Conservation (phyloP, 495 filamentous ascomycete species). For the Trichoderma asperelloides region DNA sequence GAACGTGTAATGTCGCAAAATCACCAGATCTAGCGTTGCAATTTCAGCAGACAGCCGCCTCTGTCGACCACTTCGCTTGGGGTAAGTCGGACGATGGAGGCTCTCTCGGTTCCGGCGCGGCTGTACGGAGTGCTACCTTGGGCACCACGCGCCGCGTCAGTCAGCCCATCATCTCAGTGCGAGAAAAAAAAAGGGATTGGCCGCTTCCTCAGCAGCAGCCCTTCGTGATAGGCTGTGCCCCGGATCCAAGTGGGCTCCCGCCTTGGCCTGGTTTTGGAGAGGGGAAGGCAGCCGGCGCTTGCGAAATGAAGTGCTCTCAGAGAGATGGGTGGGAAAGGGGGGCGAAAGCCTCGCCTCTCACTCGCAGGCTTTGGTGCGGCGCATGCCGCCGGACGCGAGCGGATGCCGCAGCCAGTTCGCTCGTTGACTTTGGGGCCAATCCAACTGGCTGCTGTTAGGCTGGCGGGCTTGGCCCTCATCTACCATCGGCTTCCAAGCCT, state of each 20-base stretch:
- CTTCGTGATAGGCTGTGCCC: background rate
- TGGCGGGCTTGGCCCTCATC: too few relatives aligned
- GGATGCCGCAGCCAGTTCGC: too few relatives aligned
- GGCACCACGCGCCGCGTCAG: conserved; percentile 3
- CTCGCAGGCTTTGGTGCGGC: too few relatives aligned
- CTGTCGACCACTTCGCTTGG: background rate
- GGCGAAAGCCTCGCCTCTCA: background rate
- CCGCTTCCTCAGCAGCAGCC: background rate
- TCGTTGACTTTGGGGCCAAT: too few relatives aligned
- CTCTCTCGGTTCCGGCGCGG: background rate
- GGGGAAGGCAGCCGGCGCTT: background rate
- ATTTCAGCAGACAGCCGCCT: background rate
- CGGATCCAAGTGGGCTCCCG: background rate
- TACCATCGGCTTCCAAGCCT: too few relatives aligned
- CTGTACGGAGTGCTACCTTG: background rate
- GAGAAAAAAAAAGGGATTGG: background rate
- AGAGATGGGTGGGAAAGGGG: background rate
- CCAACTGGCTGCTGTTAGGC: too few relatives aligned
- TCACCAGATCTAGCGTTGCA: background rate
- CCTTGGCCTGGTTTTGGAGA: background rate
- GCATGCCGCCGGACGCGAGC: too few relatives aligned
- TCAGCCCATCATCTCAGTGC: background rate
- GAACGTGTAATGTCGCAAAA: background rate
- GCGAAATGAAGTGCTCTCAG: background rate
- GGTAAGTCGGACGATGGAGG: background rate